Evolutionary conservation across 2,329 filamentous ascomycete species (phyloP).

Genomic region (Monilinia fructicola): DNA sequence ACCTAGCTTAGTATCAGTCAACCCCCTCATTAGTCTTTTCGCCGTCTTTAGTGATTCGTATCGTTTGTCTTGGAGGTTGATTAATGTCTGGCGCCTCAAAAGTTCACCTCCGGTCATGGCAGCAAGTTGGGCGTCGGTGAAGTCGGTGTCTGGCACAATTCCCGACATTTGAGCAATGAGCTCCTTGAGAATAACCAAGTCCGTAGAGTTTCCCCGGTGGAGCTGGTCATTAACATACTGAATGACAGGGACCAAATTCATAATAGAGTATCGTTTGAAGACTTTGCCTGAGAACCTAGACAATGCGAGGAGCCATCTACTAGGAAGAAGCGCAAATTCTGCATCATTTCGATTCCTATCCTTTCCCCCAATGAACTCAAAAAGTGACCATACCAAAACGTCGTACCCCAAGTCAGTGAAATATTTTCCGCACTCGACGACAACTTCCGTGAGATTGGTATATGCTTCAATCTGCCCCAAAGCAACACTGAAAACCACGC

Average conservation of each 20-base stretch:
- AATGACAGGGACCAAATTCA: constrained; percentile 81
- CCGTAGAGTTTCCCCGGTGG: constrained; percentile 77
- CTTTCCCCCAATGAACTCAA: constrained; percentile 69
- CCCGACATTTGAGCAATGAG: constrained; percentile 92
- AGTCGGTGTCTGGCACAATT: constrained; percentile 80
- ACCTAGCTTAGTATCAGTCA: constrained; percentile 75
- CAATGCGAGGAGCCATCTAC: constrained; percentile 86
- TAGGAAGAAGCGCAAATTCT: constrained; percentile 69
- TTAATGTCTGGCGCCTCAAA: constrained; percentile 76
- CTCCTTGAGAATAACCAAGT: constrained; percentile 88
- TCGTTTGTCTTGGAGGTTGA: constrained; percentile 77
- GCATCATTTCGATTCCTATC: constrained; percentile 62
- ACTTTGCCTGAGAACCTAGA: constrained; percentile 89
- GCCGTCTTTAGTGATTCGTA: constrained; percentile 74
- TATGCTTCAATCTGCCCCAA: constrained; percentile 92
- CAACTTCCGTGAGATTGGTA: constrained; percentile 88
- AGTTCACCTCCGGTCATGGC: constrained; percentile 85
- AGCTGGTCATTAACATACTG: constrained; percentile 89
- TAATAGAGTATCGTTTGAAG: constrained; percentile 79
- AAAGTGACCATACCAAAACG: constrained; percentile 86
- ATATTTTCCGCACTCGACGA: constrained; percentile 92
- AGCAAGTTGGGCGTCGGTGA: constrained; percentile 82
- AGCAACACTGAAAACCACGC: constrained; percentile 85
- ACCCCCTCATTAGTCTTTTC: constrained; percentile 73
- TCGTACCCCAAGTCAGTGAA: constrained; percentile 93